Conservation (phyloP, 768 basidiomycete species). For the Termitomyces sp. region DNA sequence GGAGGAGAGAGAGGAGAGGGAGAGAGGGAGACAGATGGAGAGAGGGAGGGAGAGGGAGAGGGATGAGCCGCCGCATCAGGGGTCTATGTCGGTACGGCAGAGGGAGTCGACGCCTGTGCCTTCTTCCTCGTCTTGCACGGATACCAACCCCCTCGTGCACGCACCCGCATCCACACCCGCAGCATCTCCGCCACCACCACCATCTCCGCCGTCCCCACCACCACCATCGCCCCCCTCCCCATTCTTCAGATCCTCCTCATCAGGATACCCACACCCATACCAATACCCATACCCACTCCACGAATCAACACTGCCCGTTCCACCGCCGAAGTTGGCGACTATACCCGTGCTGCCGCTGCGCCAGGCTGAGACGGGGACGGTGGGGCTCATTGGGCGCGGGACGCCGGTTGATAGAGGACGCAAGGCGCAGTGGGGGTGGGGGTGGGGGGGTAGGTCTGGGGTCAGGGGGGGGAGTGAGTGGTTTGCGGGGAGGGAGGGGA, state of each 20-base stretch:
- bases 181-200: neutral
- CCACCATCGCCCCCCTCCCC: neutral
- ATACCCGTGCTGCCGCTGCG: constrained; percentile 29
- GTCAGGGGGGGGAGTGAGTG: neutral
- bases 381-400: constrained; percentile 30
- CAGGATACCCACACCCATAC: neutral
- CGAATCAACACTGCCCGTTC: constrained; percentile 29
- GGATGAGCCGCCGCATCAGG: neutral
- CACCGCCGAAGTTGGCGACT: constrained; percentile 32
- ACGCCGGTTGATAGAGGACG: constrained; percentile 33
- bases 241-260: no score
- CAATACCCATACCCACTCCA: neutral
- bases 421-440: constrained; percentile 26
- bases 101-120: no score
- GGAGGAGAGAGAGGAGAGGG: no score
- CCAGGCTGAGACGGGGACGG: constrained; percentile 25
- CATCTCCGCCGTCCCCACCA: no score
- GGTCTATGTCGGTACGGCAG: no score
- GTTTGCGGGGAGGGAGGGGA: neutral
- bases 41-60: neutral
- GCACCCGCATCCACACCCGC: neutral
- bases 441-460: constrained; percentile 6
- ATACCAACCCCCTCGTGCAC: no score
- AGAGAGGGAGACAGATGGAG: neutral
- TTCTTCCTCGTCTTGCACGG: no score